Evolutionary conservation across 1,139 yeast genomes (phyloP), one percentile per base, ranked within the genome.

Genomic region (Eremothecium gossypii): DNA sequence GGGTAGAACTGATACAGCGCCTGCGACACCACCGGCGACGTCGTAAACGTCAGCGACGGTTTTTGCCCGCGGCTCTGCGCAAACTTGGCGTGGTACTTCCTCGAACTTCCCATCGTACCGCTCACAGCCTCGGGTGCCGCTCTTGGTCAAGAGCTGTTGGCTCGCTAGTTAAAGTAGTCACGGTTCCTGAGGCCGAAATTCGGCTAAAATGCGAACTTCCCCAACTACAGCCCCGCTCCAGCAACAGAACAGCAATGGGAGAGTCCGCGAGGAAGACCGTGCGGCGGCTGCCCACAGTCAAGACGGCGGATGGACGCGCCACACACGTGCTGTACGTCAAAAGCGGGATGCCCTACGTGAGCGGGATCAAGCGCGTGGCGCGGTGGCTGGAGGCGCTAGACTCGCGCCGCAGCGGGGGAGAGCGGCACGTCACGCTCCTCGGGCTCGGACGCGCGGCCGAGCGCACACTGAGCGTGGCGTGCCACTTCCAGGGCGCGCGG

Each of bases 401-500:
- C 10, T 69, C 67, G 47, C 68, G 64, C 44, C 12, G n/a, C 17
- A 28, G 29, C 23, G 33, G 39, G 8, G 63, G 67, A 29, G 64
- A 67, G 1, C 59, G 67, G 33, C 73, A 66, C 52, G 64, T 81
- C 11, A 66, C 71, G 0, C 70, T 82, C 2, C 65, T 75, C 47
- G 91, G 86, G 0, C 79, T 81, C 85, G 89, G 89, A 1, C 72
- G 70, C 41, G 71, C 83, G 6, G 73, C 78, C 5, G 74, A 69
- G 38, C 78, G 73, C 53, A 71, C 79, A 0, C 46, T 79, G 8
- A 63, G 74, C 9, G 49, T 80, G 1, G 85, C 74, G 0, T 55
- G 75, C 26, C 68, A 72, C 47, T 79, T 74, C 54, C 71, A 73
- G 48, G 66, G 65, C 33, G 71, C 70, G 23, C 59, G 66, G 39